These are phyloP conservation scores for Yarrowia bubula DNA, from an alignment of 805 yeast genomes.

Conservation along the genomic window DNA sequence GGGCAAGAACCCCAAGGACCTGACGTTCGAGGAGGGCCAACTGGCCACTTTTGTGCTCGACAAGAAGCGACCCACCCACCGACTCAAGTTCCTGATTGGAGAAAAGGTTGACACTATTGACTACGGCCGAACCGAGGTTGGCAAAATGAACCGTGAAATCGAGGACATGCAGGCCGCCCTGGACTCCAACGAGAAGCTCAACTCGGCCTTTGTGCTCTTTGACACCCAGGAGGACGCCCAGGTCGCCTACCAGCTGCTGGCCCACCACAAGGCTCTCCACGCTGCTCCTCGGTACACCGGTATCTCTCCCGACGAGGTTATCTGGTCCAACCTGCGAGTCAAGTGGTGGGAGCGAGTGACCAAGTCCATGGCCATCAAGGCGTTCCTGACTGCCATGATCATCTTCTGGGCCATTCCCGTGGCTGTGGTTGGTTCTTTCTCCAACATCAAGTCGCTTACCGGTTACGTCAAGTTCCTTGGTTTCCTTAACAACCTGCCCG, in stretches of 20 bases:
- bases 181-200: conserved; percentile 62
- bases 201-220: conserved; percentile 80
- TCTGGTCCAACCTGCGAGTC: conserved; percentile 75
- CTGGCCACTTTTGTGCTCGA: conserved; percentile 51
- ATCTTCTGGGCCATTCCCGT: conserved; percentile 97
- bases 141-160: conserved; percentile 68
- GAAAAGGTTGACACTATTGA: conserved; percentile 82
- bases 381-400: conserved; percentile 59
- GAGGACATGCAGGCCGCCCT: conserved; percentile 54
- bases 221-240: conserved; percentile 84
- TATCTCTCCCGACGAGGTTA: conserved; percentile 73
- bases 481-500: conserved; percentile 75
- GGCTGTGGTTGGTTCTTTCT: conserved; percentile 93
- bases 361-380: conserved; percentile 58
- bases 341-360: conserved; percentile 55
- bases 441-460: conserved; percentile 77
- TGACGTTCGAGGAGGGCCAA: conserved; percentile 28
- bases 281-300: conserved; percentile 55
- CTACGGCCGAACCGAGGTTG: conserved; percentile 64
- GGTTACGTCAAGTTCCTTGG: conserved; percentile 67
- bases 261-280: conserved; percentile 46
- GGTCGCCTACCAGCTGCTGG: conserved; percentile 76
- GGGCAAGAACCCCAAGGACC: conserved; percentile 33
- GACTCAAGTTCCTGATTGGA: conserved; percentile 67
- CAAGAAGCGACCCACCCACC: conserved; percentile 83